These are phyloP conservation scores for Trypanosomatidae sp. DNA, from an alignment of 208 protist species.

Conservation along the genomic window DNA sequence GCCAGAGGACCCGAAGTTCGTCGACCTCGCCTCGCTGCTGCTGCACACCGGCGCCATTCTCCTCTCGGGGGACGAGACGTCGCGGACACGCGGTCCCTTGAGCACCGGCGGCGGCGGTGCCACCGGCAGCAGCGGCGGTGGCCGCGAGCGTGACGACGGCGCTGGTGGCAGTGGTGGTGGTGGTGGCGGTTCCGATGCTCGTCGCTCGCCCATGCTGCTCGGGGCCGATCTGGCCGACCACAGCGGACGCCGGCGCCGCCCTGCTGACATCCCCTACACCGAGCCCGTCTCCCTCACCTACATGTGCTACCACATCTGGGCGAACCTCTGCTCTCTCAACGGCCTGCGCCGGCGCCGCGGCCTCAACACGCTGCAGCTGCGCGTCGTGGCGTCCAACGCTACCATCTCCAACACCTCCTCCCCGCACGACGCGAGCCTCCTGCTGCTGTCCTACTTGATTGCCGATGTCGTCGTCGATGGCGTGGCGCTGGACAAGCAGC, in stretches of 20 bases:
- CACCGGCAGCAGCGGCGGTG: not conserved
- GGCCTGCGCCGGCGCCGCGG: constrained; percentile 81
- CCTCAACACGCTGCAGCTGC: constrained; percentile 93
- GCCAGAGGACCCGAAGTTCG: constrained; percentile 85
- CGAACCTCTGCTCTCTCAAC: constrained; percentile 98
- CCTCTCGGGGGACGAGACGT: constrained; percentile 95
- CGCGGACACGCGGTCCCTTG: too few species aligned
- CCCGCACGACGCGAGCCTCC: constrained; percentile 42
- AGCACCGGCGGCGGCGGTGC: not conserved
- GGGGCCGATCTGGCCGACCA: too few species aligned
- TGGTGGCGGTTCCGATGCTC: too few species aligned
- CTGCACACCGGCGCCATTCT: constrained; percentile 94
- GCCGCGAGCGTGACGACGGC: too few species aligned
- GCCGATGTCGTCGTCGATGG: constrained; percentile 94
- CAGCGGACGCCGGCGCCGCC: too few species aligned
- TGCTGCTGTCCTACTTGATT: constrained; percentile 87
- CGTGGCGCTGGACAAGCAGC: constrained; percentile 88
- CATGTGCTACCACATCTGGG: constrained; percentile 97
- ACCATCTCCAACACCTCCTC: constrained; percentile 41
- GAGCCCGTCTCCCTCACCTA: constrained; percentile 92
- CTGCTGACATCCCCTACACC: constrained; percentile 97
- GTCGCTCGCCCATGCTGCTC: too few species aligned
- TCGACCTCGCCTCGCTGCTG: constrained; percentile 94
- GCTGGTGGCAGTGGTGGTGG: too few species aligned
- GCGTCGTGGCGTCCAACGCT: constrained; percentile 66